Evolutionary conservation across 257 asterid species (phyloP), one percentile per base, ranked within the genome.

Genomic region (Capsicum baccatum): DNA sequence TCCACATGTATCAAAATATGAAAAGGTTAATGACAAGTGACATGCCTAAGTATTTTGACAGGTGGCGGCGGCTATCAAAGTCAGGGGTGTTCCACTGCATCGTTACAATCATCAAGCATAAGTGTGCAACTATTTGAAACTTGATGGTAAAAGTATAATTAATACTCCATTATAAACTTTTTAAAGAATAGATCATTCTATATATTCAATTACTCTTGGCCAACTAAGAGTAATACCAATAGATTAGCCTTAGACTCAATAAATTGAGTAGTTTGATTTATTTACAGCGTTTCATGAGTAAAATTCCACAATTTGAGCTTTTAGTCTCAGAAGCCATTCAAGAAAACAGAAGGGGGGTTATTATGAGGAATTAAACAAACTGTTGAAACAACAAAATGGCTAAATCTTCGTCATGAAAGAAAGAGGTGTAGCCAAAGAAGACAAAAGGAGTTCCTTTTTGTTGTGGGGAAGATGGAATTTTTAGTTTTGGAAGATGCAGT

Each of bases 291-390:
- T 63, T 21, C 44, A 15, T 63, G 70, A 10, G 70, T 63, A 63
- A 21, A 4, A 11, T 63, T 21, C 70, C 26, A 26, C 70, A 21
- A 63, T 4, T 13, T 35, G 48, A 33, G 73, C 73, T 35, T 66
- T 35, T 66, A 66, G n/a, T 66, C 42, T 13, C 48, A 66, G 73
- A 66, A 66, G 11, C 48, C 73, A 66, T 66, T 64, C 73, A 66
- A 66, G 73, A 33, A 35, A 66, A 6, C 73, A 66, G 48, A 13
- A 35, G 48, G 19, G 48, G 47, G 44, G 6, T 33, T 66, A 6
- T 19, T 66, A 33, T 0, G 11, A 1, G 48, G 35, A 64, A 66
- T 66, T 66, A 66, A 35, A 66, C 48, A 66, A 66, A 13, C 48
- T 66, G 73, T 14, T 1, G 48, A 35, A 35, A 39, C 48, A 35